Conservation (phyloP, 768 basidiomycete genomes). For the Dacryopinax primogenitus region DNA sequence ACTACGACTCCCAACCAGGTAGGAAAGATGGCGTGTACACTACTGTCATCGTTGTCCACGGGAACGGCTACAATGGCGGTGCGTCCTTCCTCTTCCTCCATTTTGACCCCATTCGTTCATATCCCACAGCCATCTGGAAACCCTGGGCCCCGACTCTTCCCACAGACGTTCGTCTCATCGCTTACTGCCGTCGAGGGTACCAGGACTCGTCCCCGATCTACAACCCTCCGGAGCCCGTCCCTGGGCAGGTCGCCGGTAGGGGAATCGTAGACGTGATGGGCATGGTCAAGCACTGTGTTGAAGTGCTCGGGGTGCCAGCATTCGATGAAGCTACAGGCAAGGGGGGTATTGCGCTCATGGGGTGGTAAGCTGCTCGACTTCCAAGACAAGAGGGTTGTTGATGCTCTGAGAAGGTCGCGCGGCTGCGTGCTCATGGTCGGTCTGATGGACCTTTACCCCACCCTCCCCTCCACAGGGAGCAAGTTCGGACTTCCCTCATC, state of each 20-base stretch:
- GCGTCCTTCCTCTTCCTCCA: not conserved
- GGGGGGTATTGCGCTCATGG: not conserved
- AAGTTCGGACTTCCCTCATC: not conserved
- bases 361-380: not conserved
- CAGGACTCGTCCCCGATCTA: not conserved
- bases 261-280: not conserved
- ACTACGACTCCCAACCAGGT: not conserved
- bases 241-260: not conserved
- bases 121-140: not conserved
- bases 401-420: not conserved
- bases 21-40: not conserved
- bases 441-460: not conserved
- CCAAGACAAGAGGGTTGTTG: not conserved
- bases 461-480: not conserved
- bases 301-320: not conserved
- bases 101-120: not conserved
- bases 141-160: constrained; percentile 1
- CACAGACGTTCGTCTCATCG: not conserved
- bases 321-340: not conserved
- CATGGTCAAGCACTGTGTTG: not conserved
- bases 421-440: constrained; percentile 1
- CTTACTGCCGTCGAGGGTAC: not conserved
- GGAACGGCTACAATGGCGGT: not conserved
- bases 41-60: not conserved
- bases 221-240: not conserved